These are phyloP conservation scores for Apophysomyces elegans DNA, from an alignment of 371 early-diverging fungal genomes.

Conservation along the genomic window DNA sequence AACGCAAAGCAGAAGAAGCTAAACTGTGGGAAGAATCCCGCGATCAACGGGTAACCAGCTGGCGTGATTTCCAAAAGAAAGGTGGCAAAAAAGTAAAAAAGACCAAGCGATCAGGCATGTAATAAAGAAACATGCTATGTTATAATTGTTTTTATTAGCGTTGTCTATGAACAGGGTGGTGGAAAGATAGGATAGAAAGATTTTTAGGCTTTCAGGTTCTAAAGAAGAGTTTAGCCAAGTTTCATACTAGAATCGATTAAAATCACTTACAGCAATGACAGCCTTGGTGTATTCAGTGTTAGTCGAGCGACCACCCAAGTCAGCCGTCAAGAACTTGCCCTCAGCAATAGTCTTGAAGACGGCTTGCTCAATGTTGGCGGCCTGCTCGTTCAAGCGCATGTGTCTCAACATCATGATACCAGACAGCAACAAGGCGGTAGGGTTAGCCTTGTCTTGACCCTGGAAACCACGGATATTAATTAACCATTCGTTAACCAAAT, in stretches of 20 bases:
- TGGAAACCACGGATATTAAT: conserved; percentile 11
- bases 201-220: conserved; percentile 23
- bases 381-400: conserved; percentile 83
- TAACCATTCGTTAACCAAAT: background rate
- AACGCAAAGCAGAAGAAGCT: conserved; percentile 68
- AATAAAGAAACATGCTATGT: conserved; percentile 17
- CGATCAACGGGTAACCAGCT: conserved; percentile 71
- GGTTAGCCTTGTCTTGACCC: conserved; percentile 83
- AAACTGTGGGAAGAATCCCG: conserved; percentile 75
- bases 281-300: conserved; percentile 92
- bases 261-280: conserved; percentile 65
- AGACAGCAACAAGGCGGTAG: conserved; percentile 93
- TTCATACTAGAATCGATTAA: background rate
- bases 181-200: background rate
- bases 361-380: conserved; percentile 86
- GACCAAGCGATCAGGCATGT: conserved; percentile 28
- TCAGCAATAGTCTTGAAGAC: conserved; percentile 95
- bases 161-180: conserved; percentile 5
- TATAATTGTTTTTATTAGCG: conserved; percentile 9
- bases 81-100: conserved; percentile 68
- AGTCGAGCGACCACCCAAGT: conserved; percentile 92
- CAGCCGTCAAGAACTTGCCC: conserved; percentile 89
- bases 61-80: conserved; percentile 70
- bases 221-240: background rate
- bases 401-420: conserved; percentile 97